Evolutionary conservation across 2,329 filamentous ascomycete species (phyloP).

Genomic region (Penicillium decumbens): DNA sequence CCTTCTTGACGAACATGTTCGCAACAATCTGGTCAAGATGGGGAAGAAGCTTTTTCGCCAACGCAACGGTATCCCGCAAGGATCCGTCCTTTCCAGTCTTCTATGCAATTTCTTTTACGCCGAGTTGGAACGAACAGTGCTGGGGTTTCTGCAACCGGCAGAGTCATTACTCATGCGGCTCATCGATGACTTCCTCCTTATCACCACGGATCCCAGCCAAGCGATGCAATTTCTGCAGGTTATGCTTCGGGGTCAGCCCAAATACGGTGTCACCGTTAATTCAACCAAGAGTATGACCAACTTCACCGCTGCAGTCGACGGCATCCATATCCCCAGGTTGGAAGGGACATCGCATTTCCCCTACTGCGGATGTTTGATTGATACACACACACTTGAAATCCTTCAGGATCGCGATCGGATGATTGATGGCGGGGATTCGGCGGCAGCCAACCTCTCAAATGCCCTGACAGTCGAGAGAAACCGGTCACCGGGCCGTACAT

Average conservation of each 20-base stretch:
- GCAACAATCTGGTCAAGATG: slow-evolving; percentile 78
- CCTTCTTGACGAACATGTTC: slow-evolving; percentile 75
- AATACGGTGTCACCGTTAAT: slow-evolving; percentile 77
- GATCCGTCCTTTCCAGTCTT: slow-evolving; percentile 78
- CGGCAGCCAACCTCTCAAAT: slow-evolving; percentile 56
- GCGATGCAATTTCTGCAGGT: slow-evolving; percentile 68
- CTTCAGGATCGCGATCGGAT: slow-evolving; percentile 59
- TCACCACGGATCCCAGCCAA: slow-evolving; percentile 65
- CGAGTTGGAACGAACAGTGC: slow-evolving; percentile 66
- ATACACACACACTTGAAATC: slow-evolving; percentile 70
- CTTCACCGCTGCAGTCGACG: slow-evolving; percentile 63
- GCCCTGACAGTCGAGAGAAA: slow-evolving; percentile 74
- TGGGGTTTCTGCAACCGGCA: slow-evolving; percentile 60
- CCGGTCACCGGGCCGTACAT: slow-evolving; percentile 67
- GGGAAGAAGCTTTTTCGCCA: slow-evolving; percentile 86
- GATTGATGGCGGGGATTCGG: slow-evolving; percentile 47
- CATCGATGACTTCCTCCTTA: slow-evolving; percentile 88
- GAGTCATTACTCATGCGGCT: slow-evolving; percentile 70
- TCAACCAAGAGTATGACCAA: slow-evolving; percentile 76
- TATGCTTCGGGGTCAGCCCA: slow-evolving; percentile 74
- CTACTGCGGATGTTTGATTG: slow-evolving; percentile 78
- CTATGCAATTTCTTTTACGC: slow-evolving; percentile 97
- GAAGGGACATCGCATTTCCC: slow-evolving; percentile 58
- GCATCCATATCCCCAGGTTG: slow-evolving; percentile 49
- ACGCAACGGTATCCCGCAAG: slow-evolving; percentile 84